Conservation (phyloP, 179 eudicot genomes). For the Beta corolliflora region DNA sequence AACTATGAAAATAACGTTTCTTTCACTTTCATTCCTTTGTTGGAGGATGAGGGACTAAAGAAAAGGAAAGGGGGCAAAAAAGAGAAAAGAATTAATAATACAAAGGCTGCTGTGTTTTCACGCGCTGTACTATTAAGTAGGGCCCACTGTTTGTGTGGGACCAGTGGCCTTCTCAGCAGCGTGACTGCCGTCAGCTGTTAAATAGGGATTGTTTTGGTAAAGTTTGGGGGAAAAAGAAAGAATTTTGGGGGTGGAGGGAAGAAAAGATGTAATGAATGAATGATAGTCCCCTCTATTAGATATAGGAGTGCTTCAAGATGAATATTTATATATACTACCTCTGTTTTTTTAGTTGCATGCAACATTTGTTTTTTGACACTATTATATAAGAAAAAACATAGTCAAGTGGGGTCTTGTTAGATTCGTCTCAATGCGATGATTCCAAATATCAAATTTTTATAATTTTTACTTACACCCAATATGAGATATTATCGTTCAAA, state of each 20-base stretch:
- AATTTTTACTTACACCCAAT: too few species aligned
- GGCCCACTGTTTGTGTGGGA: neutral
- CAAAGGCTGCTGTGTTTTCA: constrained; percentile 14
- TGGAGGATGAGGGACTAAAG: neutral
- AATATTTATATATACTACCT: too few species aligned
- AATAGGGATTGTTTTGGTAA: neutral
- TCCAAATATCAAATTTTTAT: too few species aligned
- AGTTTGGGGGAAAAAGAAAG: too few species aligned
- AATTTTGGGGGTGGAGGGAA: neutral
- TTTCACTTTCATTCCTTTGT: constrained; percentile 9
- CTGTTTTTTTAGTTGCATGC: too few species aligned
- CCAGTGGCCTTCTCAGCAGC: neutral
- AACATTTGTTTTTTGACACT: too few species aligned
- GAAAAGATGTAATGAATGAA: neutral
- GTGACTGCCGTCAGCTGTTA: constrained; percentile 17
- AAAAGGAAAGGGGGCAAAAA: neutral
- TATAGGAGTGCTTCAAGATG: too few species aligned
- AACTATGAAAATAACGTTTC: neutral
- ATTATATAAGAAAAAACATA: too few species aligned
- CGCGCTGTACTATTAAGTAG: neutral
- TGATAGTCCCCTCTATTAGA: too few species aligned
- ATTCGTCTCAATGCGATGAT: too few species aligned
- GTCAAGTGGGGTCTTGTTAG: too few species aligned
- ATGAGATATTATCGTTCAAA: too few species aligned
- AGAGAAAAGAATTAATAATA: neutral